Evolutionary conservation across 2,329 filamentous ascomycete genomes (phyloP), one percentile per base, ranked within the genome.

Genomic region (Aureobasidium sp.): DNA sequence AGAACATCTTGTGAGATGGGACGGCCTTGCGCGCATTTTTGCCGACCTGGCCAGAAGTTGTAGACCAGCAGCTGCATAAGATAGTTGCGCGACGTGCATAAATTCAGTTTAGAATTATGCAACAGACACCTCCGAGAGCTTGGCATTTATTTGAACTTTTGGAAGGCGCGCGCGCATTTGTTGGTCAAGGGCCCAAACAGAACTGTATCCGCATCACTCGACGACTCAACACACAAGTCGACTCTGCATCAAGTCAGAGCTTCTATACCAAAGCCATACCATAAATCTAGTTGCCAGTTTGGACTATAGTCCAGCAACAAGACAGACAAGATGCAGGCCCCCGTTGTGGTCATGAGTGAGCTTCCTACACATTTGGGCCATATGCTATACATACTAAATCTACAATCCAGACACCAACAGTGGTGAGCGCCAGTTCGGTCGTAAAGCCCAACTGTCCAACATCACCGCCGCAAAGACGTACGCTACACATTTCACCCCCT

Each of bases 381-480:
- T 61, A 58, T 61, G 41, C 61, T 50, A 64, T 64, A 49, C 30
- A 53, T 63, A 41, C 48, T 58, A 11, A 60, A 6, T 3, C 3
- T 10, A 11, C 39, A 44, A 16, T 8, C 30, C 71, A 96, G 91
- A 96, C 82, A 96, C 91, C 82, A 83, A 87, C 75, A 83, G 81
- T 73, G 91, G 91, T 82, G 92, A 97, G 77, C 88, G 94, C 76
- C 92, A 97, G 80, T 92, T 91, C 67, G 94, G 94, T 72, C 88
- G 94, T 75, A 95, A 96, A 82, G 94, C 94, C 69, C 94, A 99
- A 78, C 78, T 97, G 72, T 99, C 94, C 67, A 99, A 99, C 79
- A 99, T 99, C 77, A 93, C 93, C 69, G 94, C 94, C 66, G 94
- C 94, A 68, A 99, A 99, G 82, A 99, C 92, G 87, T 94, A 83